A percentile compares a stretch with the other conserved stretches of the same genome.
These are phyloP conservation scores for Ogataea hybrid DNA, from an alignment of 1,139 yeast species.

Conservation along the genomic window DNA sequence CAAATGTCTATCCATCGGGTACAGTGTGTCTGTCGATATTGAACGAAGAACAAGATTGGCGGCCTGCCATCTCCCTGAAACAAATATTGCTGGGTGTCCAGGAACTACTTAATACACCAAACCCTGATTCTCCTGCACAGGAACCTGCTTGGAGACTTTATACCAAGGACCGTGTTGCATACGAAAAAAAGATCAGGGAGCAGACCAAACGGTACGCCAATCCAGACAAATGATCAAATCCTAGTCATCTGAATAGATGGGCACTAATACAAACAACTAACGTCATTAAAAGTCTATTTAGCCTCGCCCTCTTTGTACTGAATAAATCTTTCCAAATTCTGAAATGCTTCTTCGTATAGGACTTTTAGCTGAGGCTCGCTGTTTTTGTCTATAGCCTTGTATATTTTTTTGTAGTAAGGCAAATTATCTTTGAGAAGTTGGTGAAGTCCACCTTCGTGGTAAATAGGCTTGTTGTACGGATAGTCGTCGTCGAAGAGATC, in stretches of 20 bases:
- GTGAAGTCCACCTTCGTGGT: conserved; percentile 55
- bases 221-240: conserved; percentile 16
- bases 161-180: conserved; percentile 60
- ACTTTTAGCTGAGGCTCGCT: conserved; percentile 54
- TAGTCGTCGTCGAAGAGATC: conserved; percentile 82
- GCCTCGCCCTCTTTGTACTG: conserved; percentile 60
- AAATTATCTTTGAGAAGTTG: conserved; percentile 42
- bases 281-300: conserved; percentile 5
- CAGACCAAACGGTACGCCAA: conserved; percentile 72
- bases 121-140: conserved; percentile 96
- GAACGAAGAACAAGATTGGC: conserved; percentile 97
- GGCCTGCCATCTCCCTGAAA: conserved; percentile 92
- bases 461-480: conserved; percentile 66
- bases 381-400: conserved; percentile 68
- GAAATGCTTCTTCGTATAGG: conserved; percentile 67
- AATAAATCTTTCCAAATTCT: conserved; percentile 71
- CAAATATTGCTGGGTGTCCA: conserved; percentile 92
- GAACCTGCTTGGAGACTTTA: conserved; percentile 94
- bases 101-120: conserved; percentile 85
- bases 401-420: conserved; percentile 49
- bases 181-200: conserved; percentile 73
- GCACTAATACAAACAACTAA: neutral
- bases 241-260: neutral
- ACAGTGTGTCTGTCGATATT: conserved; percentile 89
- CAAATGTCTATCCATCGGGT: conserved; percentile 96